A percentile compares a stretch with the other conserved stretches of the same genome.
These are phyloP conservation scores for Hypoxylon lenormandii DNA, from an alignment of 495 filamentous ascomycete genomes.

Conservation along the genomic window DNA sequence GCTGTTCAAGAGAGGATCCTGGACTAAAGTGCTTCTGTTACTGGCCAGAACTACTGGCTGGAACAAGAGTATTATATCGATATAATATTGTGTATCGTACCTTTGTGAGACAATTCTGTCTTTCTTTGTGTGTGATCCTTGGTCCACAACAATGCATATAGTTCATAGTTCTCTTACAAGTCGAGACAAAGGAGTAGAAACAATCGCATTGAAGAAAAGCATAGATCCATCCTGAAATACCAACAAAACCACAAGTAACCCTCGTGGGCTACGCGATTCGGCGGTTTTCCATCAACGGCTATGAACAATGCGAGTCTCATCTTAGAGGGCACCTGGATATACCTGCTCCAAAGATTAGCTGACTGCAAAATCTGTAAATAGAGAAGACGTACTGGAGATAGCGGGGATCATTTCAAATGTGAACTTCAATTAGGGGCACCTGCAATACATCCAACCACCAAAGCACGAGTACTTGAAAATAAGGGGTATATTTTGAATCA, in stretches of 20 bases:
- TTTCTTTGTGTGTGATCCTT: neutral
- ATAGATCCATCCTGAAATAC: neutral
- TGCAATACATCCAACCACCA: too few relatives aligned
- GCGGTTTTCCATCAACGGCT: neutral
- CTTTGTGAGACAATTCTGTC: neutral
- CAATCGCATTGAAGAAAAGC: neutral
- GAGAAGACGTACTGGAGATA: neutral
- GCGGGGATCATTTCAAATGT: neutral
- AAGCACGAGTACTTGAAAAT: neutral
- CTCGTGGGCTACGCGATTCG: neutral
- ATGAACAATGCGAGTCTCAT: neutral
- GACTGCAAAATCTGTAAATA: too few relatives aligned
- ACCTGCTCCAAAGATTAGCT: too few relatives aligned
- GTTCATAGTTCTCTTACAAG: neutral
- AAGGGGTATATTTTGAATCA: neutral
- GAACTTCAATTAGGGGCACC: too few relatives aligned
- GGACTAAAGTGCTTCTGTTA: neutral
- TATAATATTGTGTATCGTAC: conserved; percentile 1
- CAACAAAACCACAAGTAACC: neutral
- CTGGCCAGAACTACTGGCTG: neutral
- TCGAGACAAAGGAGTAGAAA: conserved; percentile 15
- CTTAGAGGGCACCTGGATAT: too few relatives aligned
- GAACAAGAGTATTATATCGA: too few relatives aligned
- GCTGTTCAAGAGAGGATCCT: neutral
- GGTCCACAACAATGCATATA: neutral